phyloP scores from a whole-genome alignment of 2,329 filamentous ascomycete genomes.

The Arthrobotrys musiformis region DNA sequence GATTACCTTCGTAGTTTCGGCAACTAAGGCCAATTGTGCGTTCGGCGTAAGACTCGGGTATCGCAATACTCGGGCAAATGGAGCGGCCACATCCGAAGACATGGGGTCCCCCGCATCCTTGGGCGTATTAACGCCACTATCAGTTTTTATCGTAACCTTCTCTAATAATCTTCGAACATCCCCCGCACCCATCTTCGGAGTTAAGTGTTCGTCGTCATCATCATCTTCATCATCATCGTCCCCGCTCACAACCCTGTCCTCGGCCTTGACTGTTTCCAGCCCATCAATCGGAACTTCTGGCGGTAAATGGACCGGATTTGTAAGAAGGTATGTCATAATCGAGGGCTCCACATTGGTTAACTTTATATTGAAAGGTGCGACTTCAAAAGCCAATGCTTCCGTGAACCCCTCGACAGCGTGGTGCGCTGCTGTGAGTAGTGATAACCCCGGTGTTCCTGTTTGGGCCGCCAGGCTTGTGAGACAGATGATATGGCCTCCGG shows the following conservation, averaged over 20 bases:
- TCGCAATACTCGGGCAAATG: slow-evolving; percentile 67
- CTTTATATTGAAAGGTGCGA: slow-evolving; percentile 96
- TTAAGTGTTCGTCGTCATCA: slow-evolving; percentile 39
- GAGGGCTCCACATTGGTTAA: slow-evolving; percentile 90
- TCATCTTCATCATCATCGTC: slow-evolving; percentile 52
- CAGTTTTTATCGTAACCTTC: slow-evolving; percentile 59
- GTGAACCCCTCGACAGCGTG: slow-evolving; percentile 71
- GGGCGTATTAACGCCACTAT: slow-evolving; percentile 61
- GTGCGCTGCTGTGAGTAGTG: slow-evolving; percentile 89
- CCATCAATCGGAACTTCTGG: slow-evolving; percentile 22
- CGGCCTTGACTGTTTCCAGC: slow-evolving; percentile 17
- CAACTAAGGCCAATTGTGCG: slow-evolving; percentile 78
- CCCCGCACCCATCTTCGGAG: slow-evolving; percentile 49
- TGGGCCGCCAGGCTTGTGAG: slow-evolving; percentile 91
- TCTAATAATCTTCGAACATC: slow-evolving; percentile 24
- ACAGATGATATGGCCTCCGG: slow-evolving; percentile 88
- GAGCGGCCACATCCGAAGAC: slow-evolving; percentile 61
- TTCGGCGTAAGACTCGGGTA: slow-evolving; percentile 78
- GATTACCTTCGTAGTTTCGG: slow-evolving; percentile 90
- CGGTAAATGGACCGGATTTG: slow-evolving; percentile 45
- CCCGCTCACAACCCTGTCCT: slow-evolving; percentile 8
- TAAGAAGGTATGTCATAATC: slow-evolving; percentile 54
- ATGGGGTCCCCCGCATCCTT: neutral
- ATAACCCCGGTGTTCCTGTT: slow-evolving; percentile 88
- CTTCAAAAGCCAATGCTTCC: slow-evolving; percentile 83